phyloP scores from a whole-genome alignment of 192 early-diverging fungal genomes.

The Oehlia diaphana region DNA sequence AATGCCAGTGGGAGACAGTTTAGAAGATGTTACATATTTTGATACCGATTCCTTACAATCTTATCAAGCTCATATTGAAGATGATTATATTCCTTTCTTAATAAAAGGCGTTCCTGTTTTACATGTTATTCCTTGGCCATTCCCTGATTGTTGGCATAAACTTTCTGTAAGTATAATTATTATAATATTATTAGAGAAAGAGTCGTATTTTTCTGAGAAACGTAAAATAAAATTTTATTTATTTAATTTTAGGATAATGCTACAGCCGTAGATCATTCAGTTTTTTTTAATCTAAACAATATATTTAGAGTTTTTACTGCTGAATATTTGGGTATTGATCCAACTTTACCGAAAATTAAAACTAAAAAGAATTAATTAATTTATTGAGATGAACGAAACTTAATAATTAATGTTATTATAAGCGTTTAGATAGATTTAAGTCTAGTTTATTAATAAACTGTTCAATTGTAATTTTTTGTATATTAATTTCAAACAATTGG shows the following conservation, averaged over 20 bases:
- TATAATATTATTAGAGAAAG: background rate
- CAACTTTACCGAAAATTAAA: background rate
- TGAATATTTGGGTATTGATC: slow-evolving; percentile 47
- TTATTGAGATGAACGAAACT: background rate
- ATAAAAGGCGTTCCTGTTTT: slow-evolving; percentile 76
- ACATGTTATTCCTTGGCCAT: slow-evolving; percentile 84
- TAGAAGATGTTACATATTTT: slow-evolving; percentile 31
- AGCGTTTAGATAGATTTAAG: too few species aligned
- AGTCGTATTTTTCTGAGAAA: background rate
- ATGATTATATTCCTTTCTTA: slow-evolving; percentile 91
- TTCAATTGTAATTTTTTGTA: too few species aligned
- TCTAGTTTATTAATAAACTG: too few species aligned
- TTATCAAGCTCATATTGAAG: slow-evolving; percentile 56
- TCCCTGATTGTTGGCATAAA: slow-evolving; percentile 89
- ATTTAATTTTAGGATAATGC: slow-evolving; percentile 62
- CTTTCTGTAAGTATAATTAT: slow-evolving; percentile 35
- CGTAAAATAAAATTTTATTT: background rate
- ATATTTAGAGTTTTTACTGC: slow-evolving; percentile 82
- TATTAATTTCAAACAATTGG: too few species aligned
- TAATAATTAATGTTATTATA: background rate
- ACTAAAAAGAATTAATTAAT: background rate
- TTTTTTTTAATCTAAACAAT: slow-evolving; percentile 72
- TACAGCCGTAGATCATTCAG: slow-evolving; percentile 58
- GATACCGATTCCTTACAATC: slow-evolving; percentile 31
- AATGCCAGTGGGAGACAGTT: slow-evolving; percentile 27